Percentiles rank a stretch among this genome's conserved stretches.
Evolutionary conservation across 345 rosid species (phyloP).

Genomic region (Salix viminalis): DNA sequence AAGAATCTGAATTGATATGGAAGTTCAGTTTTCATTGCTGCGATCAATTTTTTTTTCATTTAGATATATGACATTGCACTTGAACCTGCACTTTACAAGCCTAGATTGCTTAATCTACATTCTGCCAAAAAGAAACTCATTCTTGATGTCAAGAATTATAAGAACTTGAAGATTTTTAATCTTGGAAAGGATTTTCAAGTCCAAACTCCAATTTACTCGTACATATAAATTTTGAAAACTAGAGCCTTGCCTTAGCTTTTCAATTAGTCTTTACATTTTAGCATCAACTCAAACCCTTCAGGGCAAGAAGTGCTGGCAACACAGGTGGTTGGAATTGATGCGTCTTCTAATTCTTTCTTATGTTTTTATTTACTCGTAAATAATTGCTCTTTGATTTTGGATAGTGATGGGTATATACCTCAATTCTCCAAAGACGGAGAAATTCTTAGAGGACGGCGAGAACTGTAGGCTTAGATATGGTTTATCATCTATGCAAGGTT

Average conservation of each 20-base stretch:
- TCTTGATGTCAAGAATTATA: neutral
- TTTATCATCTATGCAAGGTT: conserved; percentile 95
- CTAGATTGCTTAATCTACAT: neutral
- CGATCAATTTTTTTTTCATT: neutral
- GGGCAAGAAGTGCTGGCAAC: too few relatives aligned
- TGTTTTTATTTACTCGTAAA: neutral
- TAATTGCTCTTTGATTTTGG: conserved; percentile 9
- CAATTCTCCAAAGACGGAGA: conserved; percentile 88
- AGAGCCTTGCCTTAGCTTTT: neutral
- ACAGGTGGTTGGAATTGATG: neutral
- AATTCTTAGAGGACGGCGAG: conserved; percentile 82
- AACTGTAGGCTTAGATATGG: conserved; percentile 76
- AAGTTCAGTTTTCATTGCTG: neutral
- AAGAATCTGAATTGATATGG: neutral
- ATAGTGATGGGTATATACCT: conserved; percentile 80
- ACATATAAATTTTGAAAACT: neutral
- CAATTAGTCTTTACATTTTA: neutral
- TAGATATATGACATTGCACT: neutral
- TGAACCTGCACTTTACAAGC: neutral
- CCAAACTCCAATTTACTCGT: neutral
- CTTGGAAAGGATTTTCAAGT: neutral
- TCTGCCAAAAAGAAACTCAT: neutral
- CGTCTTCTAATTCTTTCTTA: neutral
- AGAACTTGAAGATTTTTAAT: neutral
- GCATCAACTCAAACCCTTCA: neutral